A percentile compares a stretch with the other conserved stretches of the same genome.
These are phyloP conservation scores for Fusarium zealandicum DNA, from an alignment of 2,329 filamentous ascomycete species.

Conservation along the genomic window DNA sequence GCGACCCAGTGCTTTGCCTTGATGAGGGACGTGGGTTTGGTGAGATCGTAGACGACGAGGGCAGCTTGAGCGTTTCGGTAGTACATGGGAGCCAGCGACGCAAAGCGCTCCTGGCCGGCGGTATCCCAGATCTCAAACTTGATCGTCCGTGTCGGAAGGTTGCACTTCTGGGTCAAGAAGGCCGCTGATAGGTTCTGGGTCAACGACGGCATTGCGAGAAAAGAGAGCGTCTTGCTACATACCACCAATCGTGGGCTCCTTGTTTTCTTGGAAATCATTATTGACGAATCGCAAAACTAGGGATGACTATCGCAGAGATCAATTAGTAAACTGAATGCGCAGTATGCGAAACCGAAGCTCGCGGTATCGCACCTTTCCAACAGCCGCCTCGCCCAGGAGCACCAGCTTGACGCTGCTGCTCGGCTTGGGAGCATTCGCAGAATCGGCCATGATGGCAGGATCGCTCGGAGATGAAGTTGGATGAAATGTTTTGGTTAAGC, in stretches of 20 bases:
- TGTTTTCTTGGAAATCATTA: conserved; percentile 99
- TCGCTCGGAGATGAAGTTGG: conserved; percentile 23
- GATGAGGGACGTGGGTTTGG: conserved; percentile 91
- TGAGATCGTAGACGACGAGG: conserved; percentile 97
- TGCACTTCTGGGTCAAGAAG: conserved; percentile 98
- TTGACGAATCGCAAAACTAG: conserved; percentile 98
- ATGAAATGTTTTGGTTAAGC: conserved; percentile 5
- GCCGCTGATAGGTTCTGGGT: conserved; percentile 67
- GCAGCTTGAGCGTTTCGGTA: conserved; percentile 98
- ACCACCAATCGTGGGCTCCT: conserved; percentile 99
- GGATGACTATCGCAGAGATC: conserved; percentile 72
- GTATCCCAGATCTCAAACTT: conserved; percentile 99
- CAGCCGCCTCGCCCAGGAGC: conserved; percentile 93
- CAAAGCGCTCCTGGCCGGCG: conserved; percentile 96
- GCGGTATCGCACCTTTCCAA: conserved; percentile 80
- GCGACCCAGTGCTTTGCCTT: conserved; percentile 99
- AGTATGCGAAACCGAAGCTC: neutral
- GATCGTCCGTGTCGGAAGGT: conserved; percentile 89
- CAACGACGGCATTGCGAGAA: conserved; percentile 15
- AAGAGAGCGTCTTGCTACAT: conserved; percentile 46
- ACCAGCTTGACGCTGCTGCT: conserved; percentile 99
- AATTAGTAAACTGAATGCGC: conserved; percentile 29
- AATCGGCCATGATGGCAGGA: conserved; percentile 50
- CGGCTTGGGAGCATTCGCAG: conserved; percentile 78
- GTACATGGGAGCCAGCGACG: conserved; percentile 97